Evolutionary conservation across 75 land plant species (phyloP), one percentile per base, ranked within the genome.

Genomic region (Adiantum capillusveneris): DNA sequence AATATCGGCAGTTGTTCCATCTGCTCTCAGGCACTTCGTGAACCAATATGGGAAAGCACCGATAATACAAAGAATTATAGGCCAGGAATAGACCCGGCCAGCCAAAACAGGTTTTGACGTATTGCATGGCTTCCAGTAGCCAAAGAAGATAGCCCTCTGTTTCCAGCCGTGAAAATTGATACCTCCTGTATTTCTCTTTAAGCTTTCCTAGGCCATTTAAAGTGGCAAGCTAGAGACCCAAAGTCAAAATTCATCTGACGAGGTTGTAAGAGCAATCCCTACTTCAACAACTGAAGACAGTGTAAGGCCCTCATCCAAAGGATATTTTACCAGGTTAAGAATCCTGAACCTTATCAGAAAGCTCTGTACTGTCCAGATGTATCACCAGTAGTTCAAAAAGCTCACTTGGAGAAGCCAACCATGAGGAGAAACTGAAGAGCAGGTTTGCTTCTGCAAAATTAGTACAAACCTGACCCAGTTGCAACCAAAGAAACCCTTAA

Each of bases 271-370:
- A 39, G 59, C 39, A 1, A 17, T 31, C 64, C 51, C 71, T 69
- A 69, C 71, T 69, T 69, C 71, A 69, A 62, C 71, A 44, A 53
- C 71, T 69, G 71, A 62, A 44, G 48, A 53, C 56, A 26, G 49
- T 46, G 57, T 9, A 34, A 67, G 29, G 52, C 11, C n/a, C 27
- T 41, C 26, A 34, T 43, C 16, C 45, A 43, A 37, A 60, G 63
- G 65, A 20, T 16, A 39, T 46, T 56, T 58, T 63, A 50, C 60
- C 67, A 63, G 73, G 31, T 31, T 34, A 3, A 46, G 27, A 20
- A 17, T 31, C 60, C 63, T 58, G 75, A 65, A 65, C 68, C 75
- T 42, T 59, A 34, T 31, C 61, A 11, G 22, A 42, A 49, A 54
- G 42, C 5, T 62, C 65, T 37, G 59, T 17, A 28, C 54, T 60